Conservation (phyloP, 208 protist genomes). For the Borovskyia barvae region DNA sequence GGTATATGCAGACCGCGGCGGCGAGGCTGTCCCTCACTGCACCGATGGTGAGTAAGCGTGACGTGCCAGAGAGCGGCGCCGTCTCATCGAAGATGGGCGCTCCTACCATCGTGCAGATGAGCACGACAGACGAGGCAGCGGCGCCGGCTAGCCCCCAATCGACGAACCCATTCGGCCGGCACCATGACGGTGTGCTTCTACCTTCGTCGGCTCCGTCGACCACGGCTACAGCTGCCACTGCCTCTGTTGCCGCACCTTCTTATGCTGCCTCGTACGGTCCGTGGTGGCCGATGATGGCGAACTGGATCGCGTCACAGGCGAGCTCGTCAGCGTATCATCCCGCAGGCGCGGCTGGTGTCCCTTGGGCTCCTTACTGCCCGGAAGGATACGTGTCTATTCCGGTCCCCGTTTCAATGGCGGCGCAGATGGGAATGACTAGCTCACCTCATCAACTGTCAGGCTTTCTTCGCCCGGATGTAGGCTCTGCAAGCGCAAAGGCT, state of each 20-base stretch:
- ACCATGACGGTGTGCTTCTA: too few species aligned
- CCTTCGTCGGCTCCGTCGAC: too few species aligned
- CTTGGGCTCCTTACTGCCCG: too few species aligned
- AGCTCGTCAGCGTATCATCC: not conserved
- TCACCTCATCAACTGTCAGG: not conserved
- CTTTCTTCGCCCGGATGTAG: not conserved
- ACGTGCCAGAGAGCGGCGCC: too few species aligned
- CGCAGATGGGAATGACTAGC: conserved; percentile 8
- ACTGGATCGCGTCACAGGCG: conserved; percentile 12
- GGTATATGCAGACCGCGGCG: conserved; percentile 6
- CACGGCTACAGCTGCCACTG: not conserved
- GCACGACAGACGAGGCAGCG: too few species aligned
- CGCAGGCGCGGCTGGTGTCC: not conserved
- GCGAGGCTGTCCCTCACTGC: not conserved
- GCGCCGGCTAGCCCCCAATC: too few species aligned
- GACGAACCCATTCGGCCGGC: too few species aligned
- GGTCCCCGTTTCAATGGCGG: conserved; percentile 12
- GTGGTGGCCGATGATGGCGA: conserved; percentile 17
- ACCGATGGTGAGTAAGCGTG: too few species aligned
- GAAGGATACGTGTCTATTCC: conserved; percentile 16
- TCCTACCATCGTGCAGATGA: too few species aligned
- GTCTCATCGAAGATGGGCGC: too few species aligned
- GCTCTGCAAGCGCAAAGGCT: too few species aligned
- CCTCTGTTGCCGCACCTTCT: not conserved
- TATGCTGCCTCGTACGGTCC: conserved; percentile 8